phyloP scores from a whole-genome alignment of 805 yeast genomes.

The Wickerhamiella spandovensis region DNA sequence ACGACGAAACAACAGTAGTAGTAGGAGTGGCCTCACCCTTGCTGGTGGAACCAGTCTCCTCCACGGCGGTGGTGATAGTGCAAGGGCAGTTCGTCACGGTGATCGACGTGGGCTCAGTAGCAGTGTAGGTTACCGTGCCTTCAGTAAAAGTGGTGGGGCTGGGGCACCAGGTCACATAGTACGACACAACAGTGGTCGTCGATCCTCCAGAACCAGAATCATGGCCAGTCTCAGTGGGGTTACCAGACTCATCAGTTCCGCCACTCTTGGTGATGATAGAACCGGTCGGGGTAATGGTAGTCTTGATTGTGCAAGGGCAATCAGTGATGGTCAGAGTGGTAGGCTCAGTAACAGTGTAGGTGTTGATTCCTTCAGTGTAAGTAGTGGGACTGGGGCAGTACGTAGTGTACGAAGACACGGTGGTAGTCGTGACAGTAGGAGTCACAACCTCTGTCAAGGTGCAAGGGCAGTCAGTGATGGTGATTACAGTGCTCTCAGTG shows the following conservation, averaged over 20 bases:
- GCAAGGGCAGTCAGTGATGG: constrained; percentile 40
- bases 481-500: constrained; percentile 66
- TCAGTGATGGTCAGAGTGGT: constrained; percentile 24
- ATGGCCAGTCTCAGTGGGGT: neutral
- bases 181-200: constrained; percentile 2
- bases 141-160: constrained; percentile 2
- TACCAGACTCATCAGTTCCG: neutral
- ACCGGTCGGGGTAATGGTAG: neutral
- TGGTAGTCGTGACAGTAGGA: neutral
- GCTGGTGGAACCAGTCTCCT: neutral
- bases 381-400: constrained; percentile 8
- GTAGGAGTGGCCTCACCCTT: neutral
- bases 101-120: constrained; percentile 8
- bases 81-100: constrained; percentile 11
- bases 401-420: neutral
- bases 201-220: neutral
- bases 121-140: constrained; percentile 39
- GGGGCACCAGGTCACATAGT: constrained; percentile 4
- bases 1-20: constrained; percentile 2
- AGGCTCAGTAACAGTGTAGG: neutral
- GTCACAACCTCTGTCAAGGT: constrained; percentile 1
- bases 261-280: neutral
- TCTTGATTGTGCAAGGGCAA: constrained; percentile 11
- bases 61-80: constrained; percentile 2
- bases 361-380: constrained; percentile 9